A percentile compares a stretch with the other conserved stretches of the same genome.
These are phyloP conservation scores for Angophora floribunda DNA, from an alignment of 345 rosid species.

Conservation along the genomic window DNA sequence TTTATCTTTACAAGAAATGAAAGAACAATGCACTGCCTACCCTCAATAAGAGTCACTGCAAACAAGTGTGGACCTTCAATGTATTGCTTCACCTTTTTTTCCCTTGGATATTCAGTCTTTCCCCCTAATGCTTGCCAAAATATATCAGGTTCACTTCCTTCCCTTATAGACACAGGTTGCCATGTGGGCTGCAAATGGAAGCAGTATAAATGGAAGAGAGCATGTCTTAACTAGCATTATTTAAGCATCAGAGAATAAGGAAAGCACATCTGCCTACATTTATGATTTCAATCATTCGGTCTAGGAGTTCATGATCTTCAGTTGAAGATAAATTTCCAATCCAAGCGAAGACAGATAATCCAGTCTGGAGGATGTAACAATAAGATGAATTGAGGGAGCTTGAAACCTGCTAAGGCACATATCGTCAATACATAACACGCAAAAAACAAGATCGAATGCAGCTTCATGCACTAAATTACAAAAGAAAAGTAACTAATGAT, in stretches of 20 bases:
- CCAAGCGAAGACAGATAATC: conserved; percentile 57
- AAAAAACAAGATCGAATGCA: background rate
- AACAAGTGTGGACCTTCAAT: conserved; percentile 67
- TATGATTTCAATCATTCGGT: conserved; percentile 61
- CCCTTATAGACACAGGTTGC: conserved; percentile 67
- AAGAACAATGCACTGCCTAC: conserved; percentile 27
- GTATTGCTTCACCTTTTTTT: conserved; percentile 32
- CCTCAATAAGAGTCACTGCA: conserved; percentile 25
- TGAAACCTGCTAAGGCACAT: conserved; percentile 40
- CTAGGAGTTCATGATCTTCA: conserved; percentile 61
- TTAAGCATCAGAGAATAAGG: background rate
- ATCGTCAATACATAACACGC: background rate
- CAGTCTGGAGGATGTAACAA: conserved; percentile 67
- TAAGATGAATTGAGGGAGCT: conserved; percentile 67
- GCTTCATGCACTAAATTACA: background rate
- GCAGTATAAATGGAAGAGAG: background rate
- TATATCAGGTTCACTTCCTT: conserved; percentile 70
- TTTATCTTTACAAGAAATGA: conserved; percentile 16
- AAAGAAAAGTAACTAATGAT: background rate
- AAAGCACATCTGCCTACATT: conserved; percentile 34
- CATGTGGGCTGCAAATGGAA: conserved; percentile 43
- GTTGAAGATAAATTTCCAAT: conserved; percentile 61
- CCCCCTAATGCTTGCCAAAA: conserved; percentile 87
- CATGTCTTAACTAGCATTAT: background rate
- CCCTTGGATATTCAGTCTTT: conserved; percentile 63